These are phyloP conservation scores for Globisporangium abappressorium DNA, from an alignment of 352 stramenopile genomes.

Conservation along the genomic window DNA sequence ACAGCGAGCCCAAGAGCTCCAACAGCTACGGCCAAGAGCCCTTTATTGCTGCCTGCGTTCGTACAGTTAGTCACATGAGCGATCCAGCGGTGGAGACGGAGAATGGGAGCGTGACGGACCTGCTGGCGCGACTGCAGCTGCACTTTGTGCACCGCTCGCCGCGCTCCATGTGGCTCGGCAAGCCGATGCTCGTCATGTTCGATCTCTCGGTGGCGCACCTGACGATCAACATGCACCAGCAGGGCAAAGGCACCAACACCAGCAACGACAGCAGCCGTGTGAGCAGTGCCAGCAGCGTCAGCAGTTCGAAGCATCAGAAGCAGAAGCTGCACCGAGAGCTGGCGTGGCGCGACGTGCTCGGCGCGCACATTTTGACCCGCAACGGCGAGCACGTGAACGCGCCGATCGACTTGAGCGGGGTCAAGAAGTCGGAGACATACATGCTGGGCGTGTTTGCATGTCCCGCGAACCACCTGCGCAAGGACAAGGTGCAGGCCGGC, in stretches of 20 bases:
- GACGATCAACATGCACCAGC: constrained; percentile 12
- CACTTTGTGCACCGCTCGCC: constrained; percentile 19
- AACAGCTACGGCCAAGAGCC: background rate
- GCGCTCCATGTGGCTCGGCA: constrained; percentile 17
- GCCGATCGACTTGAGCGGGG: constrained; percentile 17
- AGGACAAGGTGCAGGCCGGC: constrained; percentile 11
- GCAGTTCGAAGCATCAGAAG: background rate
- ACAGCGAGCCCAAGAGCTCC: background rate
- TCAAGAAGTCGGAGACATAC: constrained; percentile 24
- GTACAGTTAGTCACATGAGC: background rate
- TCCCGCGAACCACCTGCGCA: constrained; percentile 22
- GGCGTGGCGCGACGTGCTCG: constrained; percentile 48
- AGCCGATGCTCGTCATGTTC: constrained; percentile 9
- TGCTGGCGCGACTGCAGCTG: constrained; percentile 16
- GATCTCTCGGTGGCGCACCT: constrained; percentile 11
- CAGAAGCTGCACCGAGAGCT: constrained; percentile 21
- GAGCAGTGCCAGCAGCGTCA: background rate
- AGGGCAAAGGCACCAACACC: background rate
- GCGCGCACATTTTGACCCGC: constrained; percentile 46
- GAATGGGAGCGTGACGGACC: constrained; percentile 4
- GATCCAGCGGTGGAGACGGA: background rate
- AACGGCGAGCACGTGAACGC: constrained; percentile 34
- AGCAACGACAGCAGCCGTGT: background rate
- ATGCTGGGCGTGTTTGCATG: constrained; percentile 48
- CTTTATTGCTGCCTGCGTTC: background rate